phyloP scores from a whole-genome alignment of 73 alveolate genomes.

The Stentor roeselii region DNA sequence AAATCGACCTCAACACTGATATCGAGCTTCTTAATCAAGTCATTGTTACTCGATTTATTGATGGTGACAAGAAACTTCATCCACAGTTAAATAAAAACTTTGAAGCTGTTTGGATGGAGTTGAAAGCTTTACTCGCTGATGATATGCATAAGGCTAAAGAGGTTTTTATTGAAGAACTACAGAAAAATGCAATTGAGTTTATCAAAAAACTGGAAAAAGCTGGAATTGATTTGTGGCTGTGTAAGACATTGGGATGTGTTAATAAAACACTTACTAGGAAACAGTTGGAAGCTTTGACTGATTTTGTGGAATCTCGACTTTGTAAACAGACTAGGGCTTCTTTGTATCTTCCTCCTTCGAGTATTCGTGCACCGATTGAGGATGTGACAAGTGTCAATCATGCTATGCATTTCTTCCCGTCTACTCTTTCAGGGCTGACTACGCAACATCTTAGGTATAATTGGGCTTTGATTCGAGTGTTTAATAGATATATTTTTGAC shows the following conservation, averaged over 20 bases:
- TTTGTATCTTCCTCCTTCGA: constrained; percentile 40
- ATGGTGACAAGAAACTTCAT: constrained; percentile 33
- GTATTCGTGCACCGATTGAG: constrained; percentile 46
- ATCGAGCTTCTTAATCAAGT: constrained; percentile 28
- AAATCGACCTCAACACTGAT: constrained; percentile 43
- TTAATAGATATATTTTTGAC: constrained; percentile 57
- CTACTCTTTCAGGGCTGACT: constrained; percentile 20
- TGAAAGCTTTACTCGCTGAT: constrained; percentile 22
- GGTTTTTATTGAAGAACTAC: not conserved
- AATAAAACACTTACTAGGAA: not conserved
- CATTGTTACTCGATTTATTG: constrained; percentile 17
- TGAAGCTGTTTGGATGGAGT: constrained; percentile 16
- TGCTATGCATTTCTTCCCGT: not conserved
- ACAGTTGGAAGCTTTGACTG: constrained; percentile 29
- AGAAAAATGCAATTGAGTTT: constrained; percentile 26
- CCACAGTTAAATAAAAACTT: constrained; percentile 32
- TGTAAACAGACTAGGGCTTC: constrained; percentile 71
- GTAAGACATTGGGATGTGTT: not conserved
- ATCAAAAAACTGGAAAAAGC: constrained; percentile 45
- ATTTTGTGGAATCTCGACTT: constrained; percentile 60
- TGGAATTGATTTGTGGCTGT: constrained; percentile 75
- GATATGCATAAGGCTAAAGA: constrained; percentile 29
- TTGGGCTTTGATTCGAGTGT: constrained; percentile 68
- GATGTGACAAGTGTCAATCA: constrained; percentile 5
- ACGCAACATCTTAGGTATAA: constrained; percentile 41